Evolutionary conservation across 75 land plant genomes (phyloP), one percentile per base, ranked within the genome.

Genomic region (Cryptomeria japonica): DNA sequence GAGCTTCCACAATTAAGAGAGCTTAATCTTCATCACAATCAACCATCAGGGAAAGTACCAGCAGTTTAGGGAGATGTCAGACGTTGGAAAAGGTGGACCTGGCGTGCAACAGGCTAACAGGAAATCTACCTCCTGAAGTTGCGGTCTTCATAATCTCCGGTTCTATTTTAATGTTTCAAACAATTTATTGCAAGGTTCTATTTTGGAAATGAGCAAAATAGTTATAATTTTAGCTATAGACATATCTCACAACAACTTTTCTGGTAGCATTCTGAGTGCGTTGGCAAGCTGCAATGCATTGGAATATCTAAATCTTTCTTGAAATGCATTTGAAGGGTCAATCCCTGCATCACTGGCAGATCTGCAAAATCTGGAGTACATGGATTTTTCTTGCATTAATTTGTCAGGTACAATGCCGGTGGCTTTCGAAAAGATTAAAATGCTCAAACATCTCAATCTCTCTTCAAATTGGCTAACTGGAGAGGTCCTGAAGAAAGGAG

Each of bases 321-420:
- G 2, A 38, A 84, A 84, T 46, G 34, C 36, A 46, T 10, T 84
- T 53, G 68, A 64, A 38, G 89, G 90, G 28, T 11, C 32, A 15
- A 89, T 89, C n/a, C 90, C 90, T 5, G 49, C 19, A 22, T 58
- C 75, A n/a, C 90, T 90, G 16, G 90, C 90, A 19, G 34, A 90
- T 14, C 89, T 88, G 47, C 44, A 51, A 49, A 91, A 83, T 79
- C 92, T 91, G 28, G 55, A 42, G 25, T 42, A 49, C 5, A 51
- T 89, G n/a, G 92, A 91, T 91, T 82, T 91, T 39, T 91, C 92
- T 0, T 84, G 88, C 36, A 91, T 87, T 53, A 28, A 68, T 12
- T 88, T 91, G 61, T 70, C 18, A 38, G 91, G 92, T 28, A 79
- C 86, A 25, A 89, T 91, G 18, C 91, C 92, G 10, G 19, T 6